Percentiles rank a stretch among this genome's conserved stretches.
phyloP scores from a whole-genome alignment of 306 rosid species.

The Parietaria judaica region DNA sequence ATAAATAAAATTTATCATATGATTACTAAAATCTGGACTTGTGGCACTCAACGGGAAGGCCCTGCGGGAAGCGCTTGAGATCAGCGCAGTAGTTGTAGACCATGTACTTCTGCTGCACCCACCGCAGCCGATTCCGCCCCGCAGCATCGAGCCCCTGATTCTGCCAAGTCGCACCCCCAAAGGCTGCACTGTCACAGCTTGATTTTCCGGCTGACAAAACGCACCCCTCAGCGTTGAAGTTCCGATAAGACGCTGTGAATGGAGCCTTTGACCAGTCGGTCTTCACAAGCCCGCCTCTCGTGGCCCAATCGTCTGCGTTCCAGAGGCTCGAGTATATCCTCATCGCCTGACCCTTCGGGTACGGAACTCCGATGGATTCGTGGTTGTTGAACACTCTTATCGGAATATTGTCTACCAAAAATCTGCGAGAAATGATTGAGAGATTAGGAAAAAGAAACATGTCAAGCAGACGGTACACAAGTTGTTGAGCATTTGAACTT shows the following conservation, averaged over 20 bases:
- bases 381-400: slow-evolving; percentile 35
- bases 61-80: slow-evolving; percentile 31
- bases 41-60: slow-evolving; percentile 40
- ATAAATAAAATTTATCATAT: too few relatives aligned
- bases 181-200: not conserved
- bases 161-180: slow-evolving; percentile 16
- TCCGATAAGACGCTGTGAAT: slow-evolving; percentile 21
- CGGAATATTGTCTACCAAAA: slow-evolving; percentile 27
- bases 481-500: not conserved
- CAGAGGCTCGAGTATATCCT: slow-evolving; percentile 27
- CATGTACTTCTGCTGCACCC: slow-evolving; percentile 47
- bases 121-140: slow-evolving; percentile 29
- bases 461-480: not conserved
- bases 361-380: slow-evolving; percentile 28
- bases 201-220: slow-evolving; percentile 20
- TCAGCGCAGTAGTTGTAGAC: slow-evolving; percentile 46
- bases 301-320: slow-evolving; percentile 33
- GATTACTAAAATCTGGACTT: slow-evolving; percentile 13
- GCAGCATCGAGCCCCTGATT: slow-evolving; percentile 30
- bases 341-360: slow-evolving; percentile 34
- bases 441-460: not conserved
- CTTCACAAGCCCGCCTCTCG: slow-evolving; percentile 31
- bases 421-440: slow-evolving; percentile 8
- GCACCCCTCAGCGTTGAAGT: slow-evolving; percentile 27
- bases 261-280: slow-evolving; percentile 34